These are phyloP conservation scores for Pyrus bretschneideri DNA, from an alignment of 306 rosid species.

Conservation along the genomic window DNA sequence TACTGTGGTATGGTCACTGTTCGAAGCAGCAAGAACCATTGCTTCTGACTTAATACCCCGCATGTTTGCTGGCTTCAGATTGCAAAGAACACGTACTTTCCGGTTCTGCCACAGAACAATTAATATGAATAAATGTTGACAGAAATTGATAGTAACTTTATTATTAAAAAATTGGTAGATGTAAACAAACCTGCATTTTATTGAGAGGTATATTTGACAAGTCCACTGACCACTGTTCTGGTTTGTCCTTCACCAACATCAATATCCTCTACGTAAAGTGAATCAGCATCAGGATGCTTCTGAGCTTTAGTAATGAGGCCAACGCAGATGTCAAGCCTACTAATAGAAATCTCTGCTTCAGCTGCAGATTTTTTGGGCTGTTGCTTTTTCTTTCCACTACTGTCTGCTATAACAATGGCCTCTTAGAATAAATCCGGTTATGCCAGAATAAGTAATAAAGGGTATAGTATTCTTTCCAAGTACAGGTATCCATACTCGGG, in stretches of 20 bases:
- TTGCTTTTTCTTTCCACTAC: slow-evolving; percentile 61
- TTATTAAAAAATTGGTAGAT: neutral
- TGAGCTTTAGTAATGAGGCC: slow-evolving; percentile 67
- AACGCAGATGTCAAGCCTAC: slow-evolving; percentile 91
- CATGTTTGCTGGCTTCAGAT: slow-evolving; percentile 85
- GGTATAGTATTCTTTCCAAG: neutral
- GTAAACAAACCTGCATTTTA: slow-evolving; percentile 76
- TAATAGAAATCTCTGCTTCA: slow-evolving; percentile 53
- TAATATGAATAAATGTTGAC: slow-evolving; percentile 11
- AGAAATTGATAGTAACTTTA: neutral
- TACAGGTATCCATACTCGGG: neutral
- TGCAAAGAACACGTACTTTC: slow-evolving; percentile 90
- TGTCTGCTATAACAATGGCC: slow-evolving; percentile 24
- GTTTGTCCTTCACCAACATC: slow-evolving; percentile 87
- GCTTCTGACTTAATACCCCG: slow-evolving; percentile 93
- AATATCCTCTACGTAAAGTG: slow-evolving; percentile 84
- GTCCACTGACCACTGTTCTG: slow-evolving; percentile 95
- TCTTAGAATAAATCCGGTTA: neutral
- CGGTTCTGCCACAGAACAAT: slow-evolving; percentile 58
- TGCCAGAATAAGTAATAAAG: neutral
- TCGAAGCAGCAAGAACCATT: slow-evolving; percentile 93
- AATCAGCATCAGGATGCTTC: slow-evolving; percentile 95
- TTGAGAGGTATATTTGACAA: slow-evolving; percentile 81
- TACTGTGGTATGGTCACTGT: slow-evolving; percentile 55
- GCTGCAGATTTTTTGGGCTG: slow-evolving; percentile 40